These are phyloP conservation scores for Monilinia polystroma DNA, from an alignment of 2,329 filamentous ascomycete species.

Conservation along the genomic window DNA sequence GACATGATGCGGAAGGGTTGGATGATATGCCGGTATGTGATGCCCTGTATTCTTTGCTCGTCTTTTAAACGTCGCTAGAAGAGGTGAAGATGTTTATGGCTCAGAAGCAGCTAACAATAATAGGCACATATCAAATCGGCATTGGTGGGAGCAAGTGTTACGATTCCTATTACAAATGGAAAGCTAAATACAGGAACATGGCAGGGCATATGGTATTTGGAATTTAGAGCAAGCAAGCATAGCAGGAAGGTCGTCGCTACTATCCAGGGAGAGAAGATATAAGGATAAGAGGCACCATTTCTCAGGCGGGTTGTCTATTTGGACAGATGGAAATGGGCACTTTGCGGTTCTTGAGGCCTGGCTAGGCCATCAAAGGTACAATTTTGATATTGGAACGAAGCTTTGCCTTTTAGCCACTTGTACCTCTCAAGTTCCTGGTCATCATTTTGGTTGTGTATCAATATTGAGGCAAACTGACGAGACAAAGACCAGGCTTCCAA, in stretches of 20 bases:
- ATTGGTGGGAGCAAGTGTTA: conserved; percentile 83
- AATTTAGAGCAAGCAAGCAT: conserved; percentile 78
- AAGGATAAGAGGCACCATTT: conserved; percentile 11
- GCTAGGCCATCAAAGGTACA: not conserved
- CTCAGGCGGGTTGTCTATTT: not conserved
- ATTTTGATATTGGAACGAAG: not conserved
- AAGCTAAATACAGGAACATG: conserved; percentile 69
- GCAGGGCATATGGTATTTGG: conserved; percentile 93
- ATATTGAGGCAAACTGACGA: not conserved
- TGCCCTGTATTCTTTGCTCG: not conserved
- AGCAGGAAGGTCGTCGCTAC: conserved; percentile 83
- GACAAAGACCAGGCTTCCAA: not conserved
- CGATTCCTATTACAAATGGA: conserved; percentile 86
- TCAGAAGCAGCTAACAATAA: not conserved
- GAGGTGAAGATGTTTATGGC: not conserved
- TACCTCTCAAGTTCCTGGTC: not conserved
- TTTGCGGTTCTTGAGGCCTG: not conserved
- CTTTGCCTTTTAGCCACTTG: not conserved
- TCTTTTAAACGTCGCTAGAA: not conserved
- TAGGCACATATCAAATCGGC: conserved; percentile 91
- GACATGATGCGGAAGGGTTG: conserved; percentile 80
- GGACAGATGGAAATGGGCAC: not conserved
- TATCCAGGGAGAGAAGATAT: conserved; percentile 79
- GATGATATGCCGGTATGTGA: conserved; percentile 87
- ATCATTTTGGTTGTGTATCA: not conserved